A percentile compares a stretch with the other conserved stretches of the same genome.
These are phyloP conservation scores for Pseudogymnoascus sp. DNA, from an alignment of 2,329 filamentous ascomycete genomes.

Conservation along the genomic window DNA sequence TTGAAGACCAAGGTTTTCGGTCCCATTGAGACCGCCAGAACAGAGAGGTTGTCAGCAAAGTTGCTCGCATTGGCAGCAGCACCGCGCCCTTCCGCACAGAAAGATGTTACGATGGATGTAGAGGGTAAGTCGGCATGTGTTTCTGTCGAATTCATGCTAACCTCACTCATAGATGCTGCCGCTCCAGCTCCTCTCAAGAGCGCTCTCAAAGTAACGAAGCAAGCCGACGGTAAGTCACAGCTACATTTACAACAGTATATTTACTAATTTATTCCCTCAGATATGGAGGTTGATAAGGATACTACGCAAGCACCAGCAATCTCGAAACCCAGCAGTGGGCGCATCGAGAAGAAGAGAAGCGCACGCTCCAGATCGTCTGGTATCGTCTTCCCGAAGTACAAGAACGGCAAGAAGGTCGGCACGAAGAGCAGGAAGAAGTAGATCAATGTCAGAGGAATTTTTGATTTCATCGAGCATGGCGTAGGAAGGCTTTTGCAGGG, in stretches of 20 bases:
- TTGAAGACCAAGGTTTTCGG: slow-evolving; percentile 78
- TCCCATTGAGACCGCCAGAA: slow-evolving; percentile 70
- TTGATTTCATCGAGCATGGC: slow-evolving; percentile 7
- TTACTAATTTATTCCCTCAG: slow-evolving; percentile 20
- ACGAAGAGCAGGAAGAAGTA: slow-evolving; percentile 31
- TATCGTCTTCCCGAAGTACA: slow-evolving; percentile 55
- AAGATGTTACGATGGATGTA: slow-evolving; percentile 44
- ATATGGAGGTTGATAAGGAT: slow-evolving; percentile 51
- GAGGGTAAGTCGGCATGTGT: slow-evolving; percentile 23
- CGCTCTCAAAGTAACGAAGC: slow-evolving; percentile 16
- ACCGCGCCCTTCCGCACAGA: slow-evolving; percentile 53
- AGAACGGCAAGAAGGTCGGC: slow-evolving; percentile 42
- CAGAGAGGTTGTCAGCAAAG: slow-evolving; percentile 78
- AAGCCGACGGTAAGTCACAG: slow-evolving; percentile 22
- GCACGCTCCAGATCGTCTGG: slow-evolving; percentile 41
- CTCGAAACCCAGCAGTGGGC: slow-evolving; percentile 37
- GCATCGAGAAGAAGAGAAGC: slow-evolving; percentile 49
- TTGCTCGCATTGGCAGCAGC: slow-evolving; percentile 72
- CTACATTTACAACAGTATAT: background rate
- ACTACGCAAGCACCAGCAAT: slow-evolving; percentile 29
- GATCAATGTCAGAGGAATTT: background rate
- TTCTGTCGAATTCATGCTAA: background rate
- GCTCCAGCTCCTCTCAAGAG: slow-evolving; percentile 11
- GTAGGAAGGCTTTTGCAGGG: slow-evolving; percentile 6
- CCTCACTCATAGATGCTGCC: background rate